Base-by-base conservation (phyloP, 2,329 filamentous ascomycete species). In the Fusarium tupiense region DNA sequence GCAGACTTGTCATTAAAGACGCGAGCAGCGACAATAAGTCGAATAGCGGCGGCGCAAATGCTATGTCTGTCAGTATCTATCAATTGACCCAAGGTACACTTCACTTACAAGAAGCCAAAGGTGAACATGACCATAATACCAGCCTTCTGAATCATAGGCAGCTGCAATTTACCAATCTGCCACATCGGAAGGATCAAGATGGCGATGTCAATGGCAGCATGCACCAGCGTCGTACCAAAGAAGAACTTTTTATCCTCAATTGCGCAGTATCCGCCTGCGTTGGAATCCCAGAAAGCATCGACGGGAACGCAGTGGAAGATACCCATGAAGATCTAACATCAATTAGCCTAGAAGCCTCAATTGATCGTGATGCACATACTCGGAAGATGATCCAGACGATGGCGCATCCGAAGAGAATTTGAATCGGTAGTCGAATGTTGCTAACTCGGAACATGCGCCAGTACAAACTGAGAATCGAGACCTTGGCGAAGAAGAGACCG, bases 171-270 rank as follows among this genome's bases (percentile, higher is more conserved):
- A 6, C 67, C 64, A 17, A 83, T 79, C 60, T 83, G 77, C 40
- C 81, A 64, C 26, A 81, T 69, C 0, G 82, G 82, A 1, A 83
- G 62, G 8, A 74, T 56, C 9, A 83, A 50, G 22, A 83, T 82
- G 6, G 63, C 63, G 4, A 83, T 61, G 9, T 83, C 82, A 31
- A 83, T 75, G 2, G 76, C 16, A 8, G 80, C 69, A 20, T 83
- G 82, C 0, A 76, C 73, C 9, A 81, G 31, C 1, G 80, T 75
- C 1, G 80, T 81, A 5, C 81, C 81, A 26, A 82, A 79, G 59
- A 82, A 82, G 71, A 81, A 82, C 43, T 77, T 80, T 12, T 75
- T 73, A 38, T 79, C 78, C 26, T 82, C 72, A 26, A 77, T 77
- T 0, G 61, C 59, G 4, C 76, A 77, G 2, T 50, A 60, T 8